Evolutionary conservation across 2,329 filamentous ascomycete genomes (phyloP).

Genomic region (Cercospora nicotianae): DNA sequence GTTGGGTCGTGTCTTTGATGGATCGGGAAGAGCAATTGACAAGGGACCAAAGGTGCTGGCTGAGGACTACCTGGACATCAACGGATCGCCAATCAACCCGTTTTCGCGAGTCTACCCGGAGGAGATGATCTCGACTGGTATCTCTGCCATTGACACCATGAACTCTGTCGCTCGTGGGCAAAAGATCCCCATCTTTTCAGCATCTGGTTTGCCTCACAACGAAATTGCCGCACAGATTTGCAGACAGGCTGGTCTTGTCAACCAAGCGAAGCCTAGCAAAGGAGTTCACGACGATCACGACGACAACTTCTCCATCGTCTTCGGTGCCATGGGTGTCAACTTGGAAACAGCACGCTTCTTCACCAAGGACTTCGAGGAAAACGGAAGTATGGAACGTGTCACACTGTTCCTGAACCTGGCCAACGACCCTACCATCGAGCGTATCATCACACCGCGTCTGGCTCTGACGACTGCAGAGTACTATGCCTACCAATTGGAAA

Average conservation of each 20-base stretch:
- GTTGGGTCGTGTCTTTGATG: constrained; percentile 98
- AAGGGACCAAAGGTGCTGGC: constrained; percentile 98
- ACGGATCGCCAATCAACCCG: constrained; percentile 97
- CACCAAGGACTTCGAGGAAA: constrained; percentile 97
- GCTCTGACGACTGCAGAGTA: constrained; percentile 98
- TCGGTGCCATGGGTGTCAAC: constrained; percentile 99
- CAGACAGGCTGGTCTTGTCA: constrained; percentile 88
- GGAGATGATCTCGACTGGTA: constrained; percentile 99
- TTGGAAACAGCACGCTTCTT: constrained; percentile 99
- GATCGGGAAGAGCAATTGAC: constrained; percentile 95
- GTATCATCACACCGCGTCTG: constrained; percentile 98
- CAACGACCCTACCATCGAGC: constrained; percentile 98
- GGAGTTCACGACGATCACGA: constrained; percentile 94
- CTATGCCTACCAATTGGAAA: constrained; percentile 99
- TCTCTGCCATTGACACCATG: constrained; percentile 98
- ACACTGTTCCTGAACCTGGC: constrained; percentile 99
- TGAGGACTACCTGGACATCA: constrained; percentile 98
- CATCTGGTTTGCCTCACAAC: constrained; percentile 96
- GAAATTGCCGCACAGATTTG: constrained; percentile 99
- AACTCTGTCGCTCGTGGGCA: constrained; percentile 89
- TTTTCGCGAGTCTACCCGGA: constrained; percentile 98
- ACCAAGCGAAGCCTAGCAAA: constrained; percentile 63
- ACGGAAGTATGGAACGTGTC: constrained; percentile 94
- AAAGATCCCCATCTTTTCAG: constrained; percentile 99
- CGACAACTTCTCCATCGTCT: constrained; percentile 99